Percentiles rank a stretch among this genome's conserved stretches.
phyloP scores from a whole-genome alignment of 129 eudicot species.

The Silybum marianum region DNA sequence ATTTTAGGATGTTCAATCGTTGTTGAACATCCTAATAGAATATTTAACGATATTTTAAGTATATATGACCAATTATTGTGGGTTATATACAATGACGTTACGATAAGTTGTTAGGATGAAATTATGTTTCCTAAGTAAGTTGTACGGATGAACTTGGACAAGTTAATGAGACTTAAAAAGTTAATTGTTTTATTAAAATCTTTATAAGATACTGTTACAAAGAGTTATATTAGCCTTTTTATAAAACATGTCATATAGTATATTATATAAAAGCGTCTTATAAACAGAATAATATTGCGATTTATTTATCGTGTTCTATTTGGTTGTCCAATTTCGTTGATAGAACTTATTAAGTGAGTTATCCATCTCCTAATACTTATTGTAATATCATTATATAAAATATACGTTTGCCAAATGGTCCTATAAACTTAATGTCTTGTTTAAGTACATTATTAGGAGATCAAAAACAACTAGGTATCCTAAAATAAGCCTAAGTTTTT shows the following conservation, averaged over 20 bases:
- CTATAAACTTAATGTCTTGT: not conserved
- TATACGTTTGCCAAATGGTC: not conserved
- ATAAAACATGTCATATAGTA: not conserved
- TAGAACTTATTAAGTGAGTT: too few relatives aligned
- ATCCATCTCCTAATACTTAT: too few relatives aligned
- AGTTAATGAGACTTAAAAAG: not conserved
- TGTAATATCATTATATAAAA: not conserved
- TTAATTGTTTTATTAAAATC: not conserved
- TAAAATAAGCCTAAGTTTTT: too few relatives aligned
- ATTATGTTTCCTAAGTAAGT: not conserved
- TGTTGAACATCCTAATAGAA: not conserved
- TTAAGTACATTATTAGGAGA: not conserved
- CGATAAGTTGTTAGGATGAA: not conserved
- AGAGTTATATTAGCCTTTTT: not conserved
- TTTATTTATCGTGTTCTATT: too few relatives aligned
- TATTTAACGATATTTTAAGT: not conserved
- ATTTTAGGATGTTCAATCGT: not conserved
- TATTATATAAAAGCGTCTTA: not conserved
- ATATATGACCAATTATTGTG: not conserved
- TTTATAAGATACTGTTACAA: not conserved
- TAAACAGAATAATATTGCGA: not conserved
- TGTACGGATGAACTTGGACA: not conserved
- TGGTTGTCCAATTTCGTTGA: not conserved
- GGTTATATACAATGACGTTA: not conserved
- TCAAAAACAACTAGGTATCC: too few relatives aligned